Base-by-base conservation (phyloP, 208 protist species). In the Trypanosoma platydactyli region DNA sequence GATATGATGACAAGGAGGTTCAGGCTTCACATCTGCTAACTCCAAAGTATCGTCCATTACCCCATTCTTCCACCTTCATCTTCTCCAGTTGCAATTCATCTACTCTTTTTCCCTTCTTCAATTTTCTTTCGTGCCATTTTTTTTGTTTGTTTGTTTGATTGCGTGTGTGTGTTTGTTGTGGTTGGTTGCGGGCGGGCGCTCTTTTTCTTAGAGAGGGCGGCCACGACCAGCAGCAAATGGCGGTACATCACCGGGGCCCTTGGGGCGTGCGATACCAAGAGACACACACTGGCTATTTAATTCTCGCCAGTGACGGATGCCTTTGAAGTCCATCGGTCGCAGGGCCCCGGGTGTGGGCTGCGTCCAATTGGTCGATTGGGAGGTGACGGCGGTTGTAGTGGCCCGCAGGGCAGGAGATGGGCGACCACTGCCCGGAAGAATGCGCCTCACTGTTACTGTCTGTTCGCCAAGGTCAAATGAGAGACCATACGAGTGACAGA, bases 301-400 rank as follows among this genome's bases (percentile, higher is more conserved):
- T 16, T 91, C 81, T 41, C 79, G 76, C 83, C 85, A 94, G 73
- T 90, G 85, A 29, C 83, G 71, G 41, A 89, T 87, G 29, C 84
- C 88, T 25, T 82, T 83, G 71, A 94, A 91, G 62, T 91, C 84
- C 75, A 84, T 83, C 27, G 82, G 84, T 11, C 72, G 75, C 57
- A 89, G 69, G 22, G 80, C 66, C 7, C 74, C 76, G 0, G 84
- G 87, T 5, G 84, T 93, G 13, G 76, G 61, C 24, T 77, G 79
- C 11, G 64, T 70, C 72, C 77, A 87, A 33, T 67, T 68, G 27
- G 74, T 69, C 13, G 71, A 69, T 44, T 54, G 66, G n/a, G 9
- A 51, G 5, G 15, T 9, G 27, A 30, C 16, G 42, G 27, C 27
- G 55, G n/a, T 44, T 20, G 25, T 6, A 22, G 5, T 33, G 24